Evolutionary conservation across 768 basidiomycete species (phyloP).

Genomic region (Suillus subaureus): DNA sequence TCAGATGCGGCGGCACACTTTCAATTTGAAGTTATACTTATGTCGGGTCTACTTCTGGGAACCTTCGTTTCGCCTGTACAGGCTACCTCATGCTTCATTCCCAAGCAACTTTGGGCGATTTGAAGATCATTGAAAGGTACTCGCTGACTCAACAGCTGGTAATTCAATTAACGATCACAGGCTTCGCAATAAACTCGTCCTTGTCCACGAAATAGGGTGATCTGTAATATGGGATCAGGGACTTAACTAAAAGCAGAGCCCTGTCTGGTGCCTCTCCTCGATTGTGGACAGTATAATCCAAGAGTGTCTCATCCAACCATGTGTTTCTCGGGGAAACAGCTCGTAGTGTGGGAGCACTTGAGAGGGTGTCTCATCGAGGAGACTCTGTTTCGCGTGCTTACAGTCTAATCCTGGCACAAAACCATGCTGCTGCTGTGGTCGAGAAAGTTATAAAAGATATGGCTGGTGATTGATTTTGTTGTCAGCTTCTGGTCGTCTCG

Average conservation of each 20-base stretch:
- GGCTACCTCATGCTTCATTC: neutral
- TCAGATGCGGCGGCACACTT: neutral
- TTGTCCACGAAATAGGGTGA: neutral
- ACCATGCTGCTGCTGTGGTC: constrained; percentile 15
- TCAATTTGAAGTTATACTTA: neutral
- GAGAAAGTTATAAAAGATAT: constrained; percentile 15
- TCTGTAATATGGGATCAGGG: neutral
- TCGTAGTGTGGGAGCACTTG: constrained; percentile 3
- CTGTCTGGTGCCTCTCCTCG: neutral
- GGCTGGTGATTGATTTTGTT: neutral
- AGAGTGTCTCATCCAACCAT: neutral
- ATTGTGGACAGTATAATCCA: neutral
- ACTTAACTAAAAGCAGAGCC: neutral
- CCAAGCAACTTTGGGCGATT: neutral
- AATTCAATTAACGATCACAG: neutral
- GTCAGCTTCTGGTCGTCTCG: neutral
- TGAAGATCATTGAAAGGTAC: neutral
- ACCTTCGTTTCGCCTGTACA: neutral
- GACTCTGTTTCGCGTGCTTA: constrained; percentile 55
- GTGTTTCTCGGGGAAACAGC: constrained; percentile 1
- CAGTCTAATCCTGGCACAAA: constrained; percentile 5
- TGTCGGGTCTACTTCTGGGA: neutral
- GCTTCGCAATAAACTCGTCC: neutral
- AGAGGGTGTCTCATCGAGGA: constrained; percentile 41
- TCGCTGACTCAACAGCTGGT: neutral